Evolutionary conservation across 1,284 basidiomycete species (phyloP).

Genomic region (Fomitopsis betulina): DNA sequence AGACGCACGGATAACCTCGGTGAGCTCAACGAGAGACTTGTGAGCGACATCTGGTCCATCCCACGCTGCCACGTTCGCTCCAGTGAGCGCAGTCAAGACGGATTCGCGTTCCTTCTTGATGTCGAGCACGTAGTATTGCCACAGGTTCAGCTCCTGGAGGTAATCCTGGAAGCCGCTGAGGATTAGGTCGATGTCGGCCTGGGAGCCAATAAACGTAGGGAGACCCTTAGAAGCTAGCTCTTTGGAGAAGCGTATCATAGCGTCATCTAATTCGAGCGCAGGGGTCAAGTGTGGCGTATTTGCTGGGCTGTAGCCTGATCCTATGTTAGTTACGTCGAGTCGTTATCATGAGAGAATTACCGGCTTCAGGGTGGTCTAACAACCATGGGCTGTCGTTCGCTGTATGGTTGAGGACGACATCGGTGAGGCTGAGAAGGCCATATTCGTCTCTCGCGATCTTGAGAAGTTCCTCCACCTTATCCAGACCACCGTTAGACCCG

Average conservation of each 20-base stretch:
- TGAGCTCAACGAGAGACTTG: conserved; percentile 66
- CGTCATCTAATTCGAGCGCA: conserved; percentile 84
- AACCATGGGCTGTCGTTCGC: conserved; percentile 92
- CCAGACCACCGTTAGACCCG: conserved; percentile 47
- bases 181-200: conserved; percentile 66
- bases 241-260: conserved; percentile 76
- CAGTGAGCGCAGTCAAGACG: conserved; percentile 47
- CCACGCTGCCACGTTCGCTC: conserved; percentile 48
- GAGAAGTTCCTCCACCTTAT: conserved; percentile 58
- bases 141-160: conserved; percentile 67
- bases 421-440: conserved; percentile 84
- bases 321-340: background rate
- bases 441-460: conserved; percentile 76
- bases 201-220: conserved; percentile 62
- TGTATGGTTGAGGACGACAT: conserved; percentile 94
- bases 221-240: conserved; percentile 64
- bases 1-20: conserved; percentile 51
- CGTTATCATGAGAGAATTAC: conserved; percentile 35
- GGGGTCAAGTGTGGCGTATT: conserved; percentile 89
- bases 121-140: conserved; percentile 92
- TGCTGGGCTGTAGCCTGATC: conserved; percentile 76
- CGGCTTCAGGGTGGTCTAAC: conserved; percentile 90
- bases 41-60: conserved; percentile 48
- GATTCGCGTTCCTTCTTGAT: conserved; percentile 51
- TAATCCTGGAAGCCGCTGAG: conserved; percentile 58